Percentiles rank a stretch among this genome's conserved stretches.
These are phyloP conservation scores for Biancaea sappan DNA, from an alignment of 306 rosid species.

Conservation along the genomic window DNA sequence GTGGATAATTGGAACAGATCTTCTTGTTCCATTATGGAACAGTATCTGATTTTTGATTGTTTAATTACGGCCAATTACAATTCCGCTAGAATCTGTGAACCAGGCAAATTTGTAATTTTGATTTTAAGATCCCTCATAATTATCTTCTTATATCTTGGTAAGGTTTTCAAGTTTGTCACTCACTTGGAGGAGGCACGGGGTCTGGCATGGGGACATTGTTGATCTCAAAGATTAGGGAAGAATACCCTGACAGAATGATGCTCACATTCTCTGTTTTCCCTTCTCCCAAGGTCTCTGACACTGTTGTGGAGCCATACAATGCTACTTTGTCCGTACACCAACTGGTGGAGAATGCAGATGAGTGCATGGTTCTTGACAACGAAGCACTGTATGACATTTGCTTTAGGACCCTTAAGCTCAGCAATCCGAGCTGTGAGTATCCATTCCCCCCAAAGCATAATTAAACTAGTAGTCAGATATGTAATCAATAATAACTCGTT, in stretches of 20 bases:
- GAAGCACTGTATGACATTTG: conserved; percentile 97
- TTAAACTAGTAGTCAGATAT: conserved; percentile 8
- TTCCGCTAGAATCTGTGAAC: not conserved
- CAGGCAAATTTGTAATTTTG: not conserved
- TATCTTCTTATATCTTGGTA: conserved; percentile 24
- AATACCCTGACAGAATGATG: conserved; percentile 94
- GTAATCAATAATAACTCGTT: not conserved
- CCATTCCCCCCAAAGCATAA: not conserved
- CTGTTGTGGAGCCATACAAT: conserved; percentile 95
- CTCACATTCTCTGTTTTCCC: conserved; percentile 94
- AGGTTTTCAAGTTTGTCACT: conserved; percentile 98
- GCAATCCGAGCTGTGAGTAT: conserved; percentile 91
- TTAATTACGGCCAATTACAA: not conserved
- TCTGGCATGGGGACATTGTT: conserved; percentile 94
- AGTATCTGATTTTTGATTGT: not conserved
- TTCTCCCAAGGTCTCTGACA: conserved; percentile 97
- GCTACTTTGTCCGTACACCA: conserved; percentile 93
- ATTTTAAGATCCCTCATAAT: not conserved
- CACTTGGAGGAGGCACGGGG: conserved; percentile 96
- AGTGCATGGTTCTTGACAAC: conserved; percentile 96
- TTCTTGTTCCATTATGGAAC: not conserved
- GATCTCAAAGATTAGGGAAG: conserved; percentile 92
- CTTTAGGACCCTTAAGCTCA: conserved; percentile 92
- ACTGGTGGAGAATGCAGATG: conserved; percentile 93
- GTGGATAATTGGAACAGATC: not conserved